Evolutionary conservation across 331 rosid genomes (phyloP).

Genomic region (Quercus phellos): DNA sequence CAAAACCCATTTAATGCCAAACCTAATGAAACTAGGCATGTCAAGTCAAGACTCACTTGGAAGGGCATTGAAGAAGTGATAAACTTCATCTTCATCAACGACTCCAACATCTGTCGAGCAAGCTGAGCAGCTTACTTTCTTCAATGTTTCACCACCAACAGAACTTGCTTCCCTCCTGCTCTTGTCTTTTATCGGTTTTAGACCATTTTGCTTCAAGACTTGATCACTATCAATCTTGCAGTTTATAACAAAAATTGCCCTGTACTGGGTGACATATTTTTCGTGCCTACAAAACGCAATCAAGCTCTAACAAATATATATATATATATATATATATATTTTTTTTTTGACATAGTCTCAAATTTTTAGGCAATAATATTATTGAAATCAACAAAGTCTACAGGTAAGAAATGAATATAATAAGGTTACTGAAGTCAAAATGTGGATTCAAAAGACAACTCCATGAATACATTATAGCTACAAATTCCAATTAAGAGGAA

Average conservation of each 20-base stretch:
- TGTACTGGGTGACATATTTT: conserved; percentile 42
- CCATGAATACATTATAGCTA: background rate
- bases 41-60: conserved; percentile 55
- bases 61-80: conserved; percentile 76
- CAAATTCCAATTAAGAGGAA: background rate
- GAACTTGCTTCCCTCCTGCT: conserved; percentile 21
- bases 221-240: conserved; percentile 31
- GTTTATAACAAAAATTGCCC: conserved; percentile 41
- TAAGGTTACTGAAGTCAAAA: background rate
- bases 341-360: background rate
- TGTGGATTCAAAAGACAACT: background rate
- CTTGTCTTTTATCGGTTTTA: conserved; percentile 25
- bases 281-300: conserved; percentile 38
- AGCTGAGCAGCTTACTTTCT: conserved; percentile 43
- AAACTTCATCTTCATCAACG: conserved; percentile 56
- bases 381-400: background rate
- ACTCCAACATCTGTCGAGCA: conserved; percentile 51
- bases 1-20: too few relatives aligned
- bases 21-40: background rate
- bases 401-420: background rate
- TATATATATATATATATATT: too few relatives aligned
- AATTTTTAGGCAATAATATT: background rate
- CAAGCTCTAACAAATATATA: background rate
- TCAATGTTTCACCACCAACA: conserved; percentile 22
- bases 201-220: conserved; percentile 11